Evolutionary conservation across 2,329 filamentous ascomycete genomes (phyloP), one percentile per base, ranked within the genome.

Genomic region (Pseudopithomyces maydicus): DNA sequence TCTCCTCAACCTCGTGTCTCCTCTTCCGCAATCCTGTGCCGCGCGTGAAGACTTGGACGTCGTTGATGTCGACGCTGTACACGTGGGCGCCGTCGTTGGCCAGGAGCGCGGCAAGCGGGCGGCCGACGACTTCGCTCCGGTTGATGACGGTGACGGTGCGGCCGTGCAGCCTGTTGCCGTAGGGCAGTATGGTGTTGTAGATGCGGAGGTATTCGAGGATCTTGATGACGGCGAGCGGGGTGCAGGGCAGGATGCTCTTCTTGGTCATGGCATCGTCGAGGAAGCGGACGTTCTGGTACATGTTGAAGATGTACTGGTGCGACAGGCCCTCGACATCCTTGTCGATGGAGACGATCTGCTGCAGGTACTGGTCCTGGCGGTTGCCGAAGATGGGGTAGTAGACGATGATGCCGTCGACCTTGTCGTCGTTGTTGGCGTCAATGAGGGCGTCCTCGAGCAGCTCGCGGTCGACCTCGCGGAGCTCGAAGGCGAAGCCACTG

Each of bases 201-300:
- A 98, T 95, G 64, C 95, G 90, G 60, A 98, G 84, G 76, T 97
- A 88, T 79, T 99, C 95, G 58, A 99, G 84, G 65, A 98, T 96
- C 84, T 99, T 99, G 81, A 98, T 91, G 58, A 97, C 90, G 23
- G 95, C 95, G 22, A 99, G 85, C 15, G 95, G 95, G 2, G 95
- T 99, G 82, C 95, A 99, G 5, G 95, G 95, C 51, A 99, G 81
- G 64, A 98, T 91, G 47, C 90, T 96, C 81, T 99, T 98, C 76
- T 91, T 90, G 56, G 81, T 83, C 76, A 92, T 90, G 42, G 83
- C 77, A 4, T 89, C 89, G 78, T 99, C 95, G 55, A 99, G 84
- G 81, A 93, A 98, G 64, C 95, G 91, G 69, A 96, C 87, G 80
- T 99, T 99, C 82, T 97, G 91, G 80, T 98, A 99, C 93, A 99